A percentile compares a stretch with the other conserved stretches of the same genome.
phyloP scores from a whole-genome alignment of 306 rosid genomes.

The Heteromeles arbutifolia region DNA sequence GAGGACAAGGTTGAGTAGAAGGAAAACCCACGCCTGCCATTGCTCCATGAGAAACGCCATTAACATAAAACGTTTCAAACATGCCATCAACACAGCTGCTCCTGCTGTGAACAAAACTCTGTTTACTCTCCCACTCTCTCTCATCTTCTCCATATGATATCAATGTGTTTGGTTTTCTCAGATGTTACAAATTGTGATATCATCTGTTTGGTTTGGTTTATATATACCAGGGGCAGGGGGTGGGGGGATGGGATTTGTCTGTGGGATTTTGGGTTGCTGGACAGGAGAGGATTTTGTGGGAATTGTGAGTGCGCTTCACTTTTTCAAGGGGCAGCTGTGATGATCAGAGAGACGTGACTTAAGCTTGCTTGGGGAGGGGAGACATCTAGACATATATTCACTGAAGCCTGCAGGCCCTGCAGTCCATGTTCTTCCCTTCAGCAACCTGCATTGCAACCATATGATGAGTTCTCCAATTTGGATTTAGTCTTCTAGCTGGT shows the following conservation, averaged over 20 bases:
- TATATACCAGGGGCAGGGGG: not conserved
- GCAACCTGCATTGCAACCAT: slow-evolving; percentile 13
- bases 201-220: not conserved
- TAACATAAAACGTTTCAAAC: slow-evolving; percentile 35
- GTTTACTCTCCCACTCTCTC: slow-evolving; percentile 33
- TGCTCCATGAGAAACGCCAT: slow-evolving; percentile 53
- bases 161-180: not conserved
- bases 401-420: slow-evolving; percentile 31
- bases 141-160: slow-evolving; percentile 37
- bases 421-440: not conserved
- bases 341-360: slow-evolving; percentile 31
- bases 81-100: slow-evolving; percentile 62
- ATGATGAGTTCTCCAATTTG: slow-evolving; percentile 46
- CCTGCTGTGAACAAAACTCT: slow-evolving; percentile 54
- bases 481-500: slow-evolving; percentile 1
- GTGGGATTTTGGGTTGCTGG: not conserved
- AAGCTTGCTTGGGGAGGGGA: slow-evolving; percentile 31
- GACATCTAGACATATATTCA: slow-evolving; percentile 59
- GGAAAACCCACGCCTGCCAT: slow-evolving; percentile 84
- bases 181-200: not conserved
- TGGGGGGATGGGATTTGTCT: not conserved
- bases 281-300: not conserved
- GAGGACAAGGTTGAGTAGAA: slow-evolving; percentile 65
- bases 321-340: slow-evolving; percentile 42
- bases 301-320: slow-evolving; percentile 12